Conservation (phyloP, 805 yeast species). For the Sugiyamaella chiloensis region DNA sequence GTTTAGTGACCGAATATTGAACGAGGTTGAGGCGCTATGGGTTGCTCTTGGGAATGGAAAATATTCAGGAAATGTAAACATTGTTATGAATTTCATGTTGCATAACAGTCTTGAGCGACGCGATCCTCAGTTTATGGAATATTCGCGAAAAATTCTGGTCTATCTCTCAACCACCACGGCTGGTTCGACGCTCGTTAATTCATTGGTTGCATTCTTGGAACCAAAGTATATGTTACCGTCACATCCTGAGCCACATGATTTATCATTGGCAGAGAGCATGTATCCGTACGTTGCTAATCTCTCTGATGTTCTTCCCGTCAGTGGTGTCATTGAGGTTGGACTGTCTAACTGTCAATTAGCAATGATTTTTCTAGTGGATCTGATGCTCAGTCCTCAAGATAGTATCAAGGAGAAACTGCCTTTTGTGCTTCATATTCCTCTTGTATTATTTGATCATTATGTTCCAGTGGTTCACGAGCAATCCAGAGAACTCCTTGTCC, state of each 20-base stretch:
- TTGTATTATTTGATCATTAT: conserved; percentile 86
- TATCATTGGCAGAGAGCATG: conserved; percentile 36
- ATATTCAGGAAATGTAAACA: conserved; percentile 64
- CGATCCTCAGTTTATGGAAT: conserved; percentile 71
- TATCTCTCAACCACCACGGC: conserved; percentile 54
- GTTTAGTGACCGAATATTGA: conserved; percentile 68
- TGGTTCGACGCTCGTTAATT: conserved; percentile 52
- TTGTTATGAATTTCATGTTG: conserved; percentile 67
- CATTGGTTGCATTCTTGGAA: conserved; percentile 64
- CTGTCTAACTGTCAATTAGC: conserved; percentile 88
- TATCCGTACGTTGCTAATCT: conserved; percentile 79
- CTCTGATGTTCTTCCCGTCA: conserved; percentile 49
- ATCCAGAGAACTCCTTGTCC: conserved; percentile 71
- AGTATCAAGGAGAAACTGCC: conserved; percentile 61
- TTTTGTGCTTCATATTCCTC: conserved; percentile 69
- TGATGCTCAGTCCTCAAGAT: conserved; percentile 61
- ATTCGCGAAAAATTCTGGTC: conserved; percentile 76
- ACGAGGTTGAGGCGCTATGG: conserved; percentile 94
- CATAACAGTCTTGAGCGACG: conserved; percentile 65
- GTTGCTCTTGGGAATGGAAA: conserved; percentile 81
- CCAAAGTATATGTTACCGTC: conserved; percentile 91
- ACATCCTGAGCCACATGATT: conserved; percentile 36
- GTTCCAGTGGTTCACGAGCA: conserved; percentile 78
- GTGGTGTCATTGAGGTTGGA: conserved; percentile 61
- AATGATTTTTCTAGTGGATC: conserved; percentile 77